Conservation (phyloP, 768 basidiomycete species). For the Mycena sanguinolenta region DNA sequence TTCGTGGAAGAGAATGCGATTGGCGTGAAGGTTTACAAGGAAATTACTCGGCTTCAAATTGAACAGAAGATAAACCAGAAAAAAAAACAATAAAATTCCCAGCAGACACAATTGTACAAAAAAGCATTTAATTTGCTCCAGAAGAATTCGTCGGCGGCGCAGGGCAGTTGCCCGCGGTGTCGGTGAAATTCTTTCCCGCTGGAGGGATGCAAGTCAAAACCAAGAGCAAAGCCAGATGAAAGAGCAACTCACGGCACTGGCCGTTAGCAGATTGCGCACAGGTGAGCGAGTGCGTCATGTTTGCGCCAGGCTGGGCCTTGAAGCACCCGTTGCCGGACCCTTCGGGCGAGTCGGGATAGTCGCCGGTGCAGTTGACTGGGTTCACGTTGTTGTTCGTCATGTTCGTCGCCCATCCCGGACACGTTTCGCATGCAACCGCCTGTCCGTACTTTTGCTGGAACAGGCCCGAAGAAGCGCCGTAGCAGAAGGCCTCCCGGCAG, state of each 20-base stretch:
- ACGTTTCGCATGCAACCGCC: conserved; percentile 15
- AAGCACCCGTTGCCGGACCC: conserved; percentile 26
- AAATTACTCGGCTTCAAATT: too few relatives aligned
- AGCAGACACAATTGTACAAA: too few relatives aligned
- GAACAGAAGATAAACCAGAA: too few relatives aligned
- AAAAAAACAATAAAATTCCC: too few relatives aligned
- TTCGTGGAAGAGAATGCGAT: too few relatives aligned
- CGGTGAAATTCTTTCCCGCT: neutral
- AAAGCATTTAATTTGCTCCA: too few relatives aligned
- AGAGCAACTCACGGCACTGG: conserved; percentile 20
- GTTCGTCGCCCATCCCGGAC: conserved; percentile 27
- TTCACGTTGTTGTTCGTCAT: conserved; percentile 1
- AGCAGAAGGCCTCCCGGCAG: conserved; percentile 5
- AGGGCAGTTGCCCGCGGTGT: too few relatives aligned
- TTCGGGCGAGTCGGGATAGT: conserved; percentile 11
- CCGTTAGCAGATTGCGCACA: conserved; percentile 13
- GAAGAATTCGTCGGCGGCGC: too few relatives aligned
- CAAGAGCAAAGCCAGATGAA: neutral
- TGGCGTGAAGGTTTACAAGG: too few relatives aligned
- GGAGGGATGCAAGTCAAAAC: too few relatives aligned
- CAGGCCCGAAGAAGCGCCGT: conserved; percentile 13
- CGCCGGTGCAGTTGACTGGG: conserved; percentile 20
- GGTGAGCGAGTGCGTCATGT: neutral
- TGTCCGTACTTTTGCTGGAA: conserved; percentile 22
- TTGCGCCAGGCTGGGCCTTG: neutral